Evolutionary conservation across 2,329 filamentous ascomycete genomes (phyloP), one percentile per base, ranked within the genome.

Genomic region (Cyphellophora europaea): DNA sequence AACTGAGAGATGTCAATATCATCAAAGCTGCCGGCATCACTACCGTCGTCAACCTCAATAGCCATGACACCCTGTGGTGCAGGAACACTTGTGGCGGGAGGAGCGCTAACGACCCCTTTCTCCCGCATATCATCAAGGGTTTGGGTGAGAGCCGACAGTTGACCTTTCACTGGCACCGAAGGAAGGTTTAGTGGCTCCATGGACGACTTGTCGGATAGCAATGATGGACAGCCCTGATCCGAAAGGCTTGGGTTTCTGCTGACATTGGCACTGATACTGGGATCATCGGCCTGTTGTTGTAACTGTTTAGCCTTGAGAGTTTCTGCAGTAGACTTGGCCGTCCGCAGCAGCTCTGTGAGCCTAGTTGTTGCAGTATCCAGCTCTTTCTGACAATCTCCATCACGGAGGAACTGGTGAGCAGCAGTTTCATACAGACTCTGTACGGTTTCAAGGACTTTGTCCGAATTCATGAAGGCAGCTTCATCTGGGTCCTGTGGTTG

Each of bases 391-490:
- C 88, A 94, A 51, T 91, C 81, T 8, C 87, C 88, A 35, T 87
- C 82, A 15, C 88, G 77, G n/a, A 95, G 67, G 42, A 91, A 86
- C 51, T 93, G 84, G 53, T 93, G 87, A 0, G 88, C 88, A 3
- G 82, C 88, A 35, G 79, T 78, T 61, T 95, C 88, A 54, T 84
- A 93, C 49, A 87, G 74, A 37, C 71, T 72, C 55, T 94, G 86
- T 4, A 85, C 82, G 44, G 75, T 74, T 53, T 94, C 87, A 16
- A 95, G 66, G 1, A 75, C 73, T 53, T 81, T 82, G 53, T 94
- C 87, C 1, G 87, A 69, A 29, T 74, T 68, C 45, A 93, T 84
- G 52, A 81, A 86, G 1, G 69, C 65, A 36, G 74, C 66, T 36
- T 79, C 75, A 35, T 75, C 61, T 50, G 77, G 16, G 18, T 40